These are phyloP conservation scores for Hysterium pulicare DNA, from an alignment of 2,329 filamentous ascomycete species.

Conservation along the genomic window DNA sequence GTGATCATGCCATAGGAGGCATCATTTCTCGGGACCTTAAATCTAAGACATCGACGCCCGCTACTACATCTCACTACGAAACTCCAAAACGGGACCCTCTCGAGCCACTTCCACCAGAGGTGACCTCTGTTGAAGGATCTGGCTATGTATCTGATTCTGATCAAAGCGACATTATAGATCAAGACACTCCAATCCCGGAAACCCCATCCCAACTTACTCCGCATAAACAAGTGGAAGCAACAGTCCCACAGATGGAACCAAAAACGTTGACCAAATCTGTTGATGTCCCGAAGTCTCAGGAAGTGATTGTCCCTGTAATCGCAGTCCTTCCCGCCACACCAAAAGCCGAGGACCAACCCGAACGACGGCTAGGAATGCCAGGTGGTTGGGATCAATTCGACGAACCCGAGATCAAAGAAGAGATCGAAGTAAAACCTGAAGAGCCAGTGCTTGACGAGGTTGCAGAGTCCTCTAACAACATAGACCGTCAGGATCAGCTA, in stretches of 20 bases:
- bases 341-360: constrained; percentile 31
- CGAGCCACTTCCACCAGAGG: constrained; percentile 67
- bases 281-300: background rate
- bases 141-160: constrained; percentile 62
- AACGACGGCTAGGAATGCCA: constrained; percentile 44
- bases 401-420: constrained; percentile 15
- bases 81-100: constrained; percentile 24
- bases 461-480: no score
- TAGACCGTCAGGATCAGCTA: background rate
- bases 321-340: constrained; percentile 30
- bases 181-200: constrained; percentile 8
- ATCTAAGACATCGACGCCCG: constrained; percentile 40
- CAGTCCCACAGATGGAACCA: background rate
- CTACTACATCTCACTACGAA: constrained; percentile 2
- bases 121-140: constrained; percentile 65
- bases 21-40: constrained; percentile 55
- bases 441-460: constrained; percentile 13
- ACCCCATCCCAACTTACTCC: background rate
- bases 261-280: background rate
- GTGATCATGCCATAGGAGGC: constrained; percentile 57
- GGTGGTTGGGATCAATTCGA: constrained; percentile 51
- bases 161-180: constrained; percentile 24
- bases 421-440: no score
- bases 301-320: background rate
- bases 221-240: background rate